Conservation (phyloP, 805 yeast species). For the Jamesozyma lodderae region DNA sequence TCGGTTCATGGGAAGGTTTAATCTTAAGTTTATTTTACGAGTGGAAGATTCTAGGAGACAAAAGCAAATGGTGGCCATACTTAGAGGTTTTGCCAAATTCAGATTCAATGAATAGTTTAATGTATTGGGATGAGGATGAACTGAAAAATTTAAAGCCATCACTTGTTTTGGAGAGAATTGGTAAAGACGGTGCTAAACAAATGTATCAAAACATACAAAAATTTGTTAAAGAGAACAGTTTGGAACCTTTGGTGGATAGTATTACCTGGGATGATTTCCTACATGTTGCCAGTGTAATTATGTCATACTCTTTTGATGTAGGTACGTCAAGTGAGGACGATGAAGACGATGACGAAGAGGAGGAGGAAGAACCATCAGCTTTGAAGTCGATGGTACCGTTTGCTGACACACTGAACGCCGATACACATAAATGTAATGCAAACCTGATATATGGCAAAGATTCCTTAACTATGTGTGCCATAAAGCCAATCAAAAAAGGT, state of each 20-base stretch:
- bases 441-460: conserved; percentile 44
- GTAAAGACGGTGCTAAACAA: conserved; percentile 53
- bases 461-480: conserved; percentile 61
- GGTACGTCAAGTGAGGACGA: conserved; percentile 33
- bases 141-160: conserved; percentile 56
- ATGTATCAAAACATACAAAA: conserved; percentile 39
- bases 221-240: conserved; percentile 16
- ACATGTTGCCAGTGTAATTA: conserved; percentile 65
- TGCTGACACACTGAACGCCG: conserved; percentile 87
- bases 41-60: conserved; percentile 34
- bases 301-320: conserved; percentile 89
- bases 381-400: conserved; percentile 85
- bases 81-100: conserved; percentile 57
- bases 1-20: conserved; percentile 69
- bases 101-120: conserved; percentile 49
- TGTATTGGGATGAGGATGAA: conserved; percentile 72
- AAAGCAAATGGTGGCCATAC: conserved; percentile 61
- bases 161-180: conserved; percentile 57
- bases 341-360: conserved; percentile 29
- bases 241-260: conserved; percentile 23
- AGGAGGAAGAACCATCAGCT: conserved; percentile 31
- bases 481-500: conserved; percentile 47
- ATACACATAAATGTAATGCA: conserved; percentile 70
- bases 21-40: conserved; percentile 63
- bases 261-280: conserved; percentile 53